A percentile compares a stretch with the other conserved stretches of the same genome.
These are phyloP conservation scores for Amphicarpaea edgeworthii DNA, from an alignment of 306 rosid species.

Conservation along the genomic window DNA sequence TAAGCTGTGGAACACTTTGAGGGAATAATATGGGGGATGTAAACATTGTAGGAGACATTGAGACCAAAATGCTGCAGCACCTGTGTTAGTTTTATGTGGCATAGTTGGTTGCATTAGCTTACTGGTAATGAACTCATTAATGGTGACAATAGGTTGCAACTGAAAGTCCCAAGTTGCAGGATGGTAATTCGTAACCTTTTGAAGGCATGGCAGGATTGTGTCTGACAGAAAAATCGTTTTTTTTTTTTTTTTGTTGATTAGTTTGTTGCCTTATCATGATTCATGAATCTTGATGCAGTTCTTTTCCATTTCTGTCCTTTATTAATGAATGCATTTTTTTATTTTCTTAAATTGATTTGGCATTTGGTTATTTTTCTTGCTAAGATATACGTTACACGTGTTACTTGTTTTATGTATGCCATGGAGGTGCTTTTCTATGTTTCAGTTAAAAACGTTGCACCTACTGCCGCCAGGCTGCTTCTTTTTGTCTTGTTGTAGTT, in stretches of 20 bases:
- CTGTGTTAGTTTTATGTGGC: slow-evolving; percentile 23
- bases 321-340: not conserved
- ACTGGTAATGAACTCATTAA: not conserved
- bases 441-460: slow-evolving; percentile 6
- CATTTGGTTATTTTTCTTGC: not conserved
- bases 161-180: slow-evolving; percentile 5
- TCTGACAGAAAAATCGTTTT: not conserved
- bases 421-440: not conserved
- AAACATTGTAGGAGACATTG: not conserved
- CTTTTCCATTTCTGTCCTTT: slow-evolving; percentile 26
- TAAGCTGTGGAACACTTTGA: slow-evolving; percentile 28
- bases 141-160: not conserved
- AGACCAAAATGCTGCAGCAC: slow-evolving; percentile 20
- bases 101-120: not conserved
- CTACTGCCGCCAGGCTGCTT: not conserved
- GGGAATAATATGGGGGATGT: slow-evolving; percentile 10
- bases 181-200: not conserved
- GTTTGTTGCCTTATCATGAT: slow-evolving; percentile 17
- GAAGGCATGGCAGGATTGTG: not conserved
- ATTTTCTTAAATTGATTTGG: slow-evolving; percentile 19
- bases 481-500: slow-evolving; percentile 34
- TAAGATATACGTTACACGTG: not conserved
- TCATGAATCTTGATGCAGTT: slow-evolving; percentile 27
- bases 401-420: slow-evolving; percentile 25
- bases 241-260: slow-evolving; percentile 34